Evolutionary conservation across 1,284 basidiomycete species (phyloP).

Genomic region (Cutaneotrichosporon spelunceum): DNA sequence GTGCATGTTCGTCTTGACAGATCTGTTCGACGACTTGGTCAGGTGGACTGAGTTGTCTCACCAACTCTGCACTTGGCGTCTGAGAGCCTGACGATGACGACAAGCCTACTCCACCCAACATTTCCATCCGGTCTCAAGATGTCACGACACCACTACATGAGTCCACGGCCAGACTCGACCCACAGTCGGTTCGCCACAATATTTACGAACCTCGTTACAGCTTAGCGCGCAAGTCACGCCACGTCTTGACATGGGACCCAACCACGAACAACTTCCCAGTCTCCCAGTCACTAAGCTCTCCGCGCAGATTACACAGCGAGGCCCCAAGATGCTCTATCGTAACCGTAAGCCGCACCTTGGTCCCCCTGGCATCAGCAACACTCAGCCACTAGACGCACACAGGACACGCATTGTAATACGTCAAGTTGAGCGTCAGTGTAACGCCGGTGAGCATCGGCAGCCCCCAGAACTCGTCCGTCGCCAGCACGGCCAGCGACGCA

Average conservation of each 20-base stretch:
- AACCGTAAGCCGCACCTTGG: conserved; percentile 10
- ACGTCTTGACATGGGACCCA: conserved; percentile 35
- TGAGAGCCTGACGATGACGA: too few species aligned
- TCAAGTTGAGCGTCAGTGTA: conserved; percentile 31
- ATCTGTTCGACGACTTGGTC: too few species aligned
- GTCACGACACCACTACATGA: too few species aligned
- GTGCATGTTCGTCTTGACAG: too few species aligned
- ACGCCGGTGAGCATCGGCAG: conserved; percentile 38
- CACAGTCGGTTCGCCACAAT: too few species aligned
- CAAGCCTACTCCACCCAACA: too few species aligned
- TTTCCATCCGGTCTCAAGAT: too few species aligned
- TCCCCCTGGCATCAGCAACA: conserved; percentile 10
- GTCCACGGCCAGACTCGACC: too few species aligned
- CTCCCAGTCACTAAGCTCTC: conserved; percentile 20
- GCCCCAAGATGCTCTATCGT: conserved; percentile 14
- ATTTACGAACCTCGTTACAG: not conserved
- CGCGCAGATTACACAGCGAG: conserved; percentile 15
- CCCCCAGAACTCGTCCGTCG: conserved; percentile 42
- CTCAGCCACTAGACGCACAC: not conserved
- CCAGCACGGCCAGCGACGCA: conserved; percentile 14
- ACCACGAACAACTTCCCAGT: conserved; percentile 27
- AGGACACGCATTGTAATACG: conserved; percentile 31
- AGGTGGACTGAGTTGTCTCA: too few species aligned
- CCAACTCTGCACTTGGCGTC: too few species aligned
- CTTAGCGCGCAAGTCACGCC: conserved; percentile 15